phyloP scores from a whole-genome alignment of 768 basidiomycete genomes.

The Termitomyces sp. region DNA sequence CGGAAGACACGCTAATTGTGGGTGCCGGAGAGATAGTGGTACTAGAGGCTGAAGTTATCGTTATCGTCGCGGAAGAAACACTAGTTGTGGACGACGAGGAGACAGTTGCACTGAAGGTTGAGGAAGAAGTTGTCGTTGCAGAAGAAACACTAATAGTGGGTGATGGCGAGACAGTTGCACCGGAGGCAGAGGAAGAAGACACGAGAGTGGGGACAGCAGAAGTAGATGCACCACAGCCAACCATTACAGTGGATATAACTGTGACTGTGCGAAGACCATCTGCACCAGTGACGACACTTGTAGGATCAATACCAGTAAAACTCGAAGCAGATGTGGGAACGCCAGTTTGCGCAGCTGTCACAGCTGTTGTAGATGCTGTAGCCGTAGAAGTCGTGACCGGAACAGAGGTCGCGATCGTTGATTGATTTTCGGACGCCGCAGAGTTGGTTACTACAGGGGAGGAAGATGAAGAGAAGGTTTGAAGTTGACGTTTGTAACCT shows the following conservation, averaged over 20 bases:
- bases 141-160: background rate
- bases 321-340: background rate
- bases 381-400: background rate
- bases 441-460: background rate
- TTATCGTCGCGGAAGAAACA: too few relatives aligned
- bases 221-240: conserved; percentile 16
- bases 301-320: conserved; percentile 5
- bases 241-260: conserved; percentile 26
- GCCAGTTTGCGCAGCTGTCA: background rate
- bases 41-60: too few relatives aligned
- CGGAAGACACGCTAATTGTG: too few relatives aligned
- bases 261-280: conserved; percentile 34
- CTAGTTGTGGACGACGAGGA: too few relatives aligned
- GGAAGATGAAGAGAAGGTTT: background rate
- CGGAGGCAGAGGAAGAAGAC: background rate
- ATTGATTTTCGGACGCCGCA: background rate
- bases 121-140: background rate
- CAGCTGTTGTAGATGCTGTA: background rate
- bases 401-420: background rate
- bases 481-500: conserved; percentile 18
- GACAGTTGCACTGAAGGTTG: too few relatives aligned
- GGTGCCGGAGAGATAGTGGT: too few relatives aligned
- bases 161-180: background rate
- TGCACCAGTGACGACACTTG: conserved; percentile 23
- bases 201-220: conserved; percentile 8